These are phyloP conservation scores for Hansenula lynferdii DNA, from an alignment of 1,139 yeast species.

Conservation along the genomic window DNA sequence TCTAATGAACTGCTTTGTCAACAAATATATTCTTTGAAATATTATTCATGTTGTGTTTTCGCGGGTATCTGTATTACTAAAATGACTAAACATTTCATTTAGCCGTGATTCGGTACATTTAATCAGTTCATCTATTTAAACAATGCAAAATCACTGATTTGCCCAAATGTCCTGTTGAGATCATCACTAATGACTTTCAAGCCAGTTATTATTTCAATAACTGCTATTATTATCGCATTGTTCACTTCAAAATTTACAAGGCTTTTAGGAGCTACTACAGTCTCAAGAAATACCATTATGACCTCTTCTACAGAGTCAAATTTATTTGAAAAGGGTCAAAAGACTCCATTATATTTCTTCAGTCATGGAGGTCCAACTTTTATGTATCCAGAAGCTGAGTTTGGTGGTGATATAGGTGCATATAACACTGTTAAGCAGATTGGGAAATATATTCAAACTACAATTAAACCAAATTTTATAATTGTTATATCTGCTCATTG, in stretches of 20 bases:
- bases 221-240: constrained; percentile 13
- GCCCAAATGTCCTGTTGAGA: too few relatives aligned
- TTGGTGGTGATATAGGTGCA: constrained; percentile 53
- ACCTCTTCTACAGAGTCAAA: constrained; percentile 1
- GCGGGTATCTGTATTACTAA: background rate
- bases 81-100: constrained; percentile 2
- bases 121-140: too few relatives aligned
- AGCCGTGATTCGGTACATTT: too few relatives aligned
- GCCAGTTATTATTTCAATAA: background rate
- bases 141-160: too few relatives aligned
- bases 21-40: too few relatives aligned
- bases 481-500: constrained; percentile 74
- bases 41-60: too few relatives aligned
- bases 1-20: too few relatives aligned
- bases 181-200: too few relatives aligned
- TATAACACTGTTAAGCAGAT: constrained; percentile 43
- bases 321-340: constrained; percentile 13
- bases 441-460: constrained; percentile 45
- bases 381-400: constrained; percentile 42
- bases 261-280: constrained; percentile 1
- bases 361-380: constrained; percentile 83
- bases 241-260: constrained; percentile 8
- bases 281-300: constrained; percentile 1
- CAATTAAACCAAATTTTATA: constrained; percentile 57
- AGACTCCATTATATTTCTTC: constrained; percentile 54